Evolutionary conservation across 2,329 filamentous ascomycete genomes (phyloP), one percentile per base, ranked within the genome.

Genomic region (Ophiostoma quercus): DNA sequence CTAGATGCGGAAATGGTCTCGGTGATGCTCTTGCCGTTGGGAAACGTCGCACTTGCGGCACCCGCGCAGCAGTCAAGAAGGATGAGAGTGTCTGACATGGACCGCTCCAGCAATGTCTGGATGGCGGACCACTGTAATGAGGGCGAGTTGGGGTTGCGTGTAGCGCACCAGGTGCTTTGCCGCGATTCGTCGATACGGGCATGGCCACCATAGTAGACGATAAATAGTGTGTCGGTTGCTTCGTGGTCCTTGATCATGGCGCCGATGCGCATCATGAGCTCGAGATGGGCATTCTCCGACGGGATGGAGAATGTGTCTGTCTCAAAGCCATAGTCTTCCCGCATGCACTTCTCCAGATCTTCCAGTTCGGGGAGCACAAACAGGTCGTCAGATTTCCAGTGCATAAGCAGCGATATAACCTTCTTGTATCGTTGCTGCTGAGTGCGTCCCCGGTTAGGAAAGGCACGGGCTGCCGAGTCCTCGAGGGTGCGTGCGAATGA

Each of bases 1-100:
- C 85, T 87, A 1, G 85, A 87, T 3, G 85, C 85, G 5, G 85
- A 87, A 73, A 88, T 87, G 9, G 85, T 87, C 77, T 87, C 85
- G 2, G 85, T 88, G 73, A 86, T 86, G 75, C 84, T 87, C 72
- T 82, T 82, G 22, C 85, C 85, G 22, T 81, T 86, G 5, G 84
- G 83, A 68, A 87, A 87, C 0, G 85, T 86, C 16, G 85, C 85
- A 71, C 85, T 87, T 63, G 85, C 85, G 57, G 85, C 85, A 14
- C 85, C 85, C 7, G 85, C 85, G 74, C 85, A 88, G 73, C 85
- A 87, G 74, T 87, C 85, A 16, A 88, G 77, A 0, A 87, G 79
- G 69, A 88, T 87, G 67, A 87, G 77, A 19, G 85, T 83, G 75
- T 87, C 85, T 0, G 85, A 87, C 14, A 81, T 77, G 12, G 85